Percentiles rank a stretch among this genome's conserved stretches.
Evolutionary conservation across 306 rosid genomes (phyloP).

Genomic region (Vicia faba): DNA sequence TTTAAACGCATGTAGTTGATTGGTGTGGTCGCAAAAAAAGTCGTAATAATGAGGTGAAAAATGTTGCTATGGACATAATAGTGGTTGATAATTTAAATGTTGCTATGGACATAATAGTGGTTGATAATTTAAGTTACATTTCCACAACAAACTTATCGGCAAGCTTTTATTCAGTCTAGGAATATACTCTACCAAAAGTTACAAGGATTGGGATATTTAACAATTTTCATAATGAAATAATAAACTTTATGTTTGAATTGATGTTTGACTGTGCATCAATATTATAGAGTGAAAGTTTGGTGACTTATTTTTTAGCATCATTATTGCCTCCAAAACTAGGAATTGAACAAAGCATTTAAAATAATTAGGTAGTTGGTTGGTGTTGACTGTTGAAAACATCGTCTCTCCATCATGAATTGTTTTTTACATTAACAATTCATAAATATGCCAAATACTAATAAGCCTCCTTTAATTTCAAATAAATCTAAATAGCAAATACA

Average conservation of each 20-base stretch:
- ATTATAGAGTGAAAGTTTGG: neutral
- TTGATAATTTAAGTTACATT: neutral
- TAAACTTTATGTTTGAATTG: no score
- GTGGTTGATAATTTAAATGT: neutral
- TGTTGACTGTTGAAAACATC: slow-evolving; percentile 14
- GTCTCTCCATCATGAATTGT: slow-evolving; percentile 30
- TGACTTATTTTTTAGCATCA: neutral
- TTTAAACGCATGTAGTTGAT: no score
- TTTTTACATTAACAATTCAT: slow-evolving; percentile 31
- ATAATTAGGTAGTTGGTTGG: slow-evolving; percentile 18
- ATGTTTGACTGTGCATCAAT: no score
- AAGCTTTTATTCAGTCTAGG: neutral
- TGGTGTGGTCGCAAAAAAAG: neutral
- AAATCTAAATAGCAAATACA: slow-evolving; percentile 43
- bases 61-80: neutral
- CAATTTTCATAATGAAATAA: no score
- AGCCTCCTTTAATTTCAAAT: slow-evolving; percentile 36
- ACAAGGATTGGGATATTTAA: neutral
- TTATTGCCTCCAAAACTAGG: slow-evolving; percentile 7
- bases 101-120: neutral
- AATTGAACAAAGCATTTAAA: neutral
- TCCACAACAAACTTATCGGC: neutral
- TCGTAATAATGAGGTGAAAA: neutral
- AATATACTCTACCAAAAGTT: neutral
- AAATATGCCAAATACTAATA: slow-evolving; percentile 32